These are phyloP conservation scores for Xylaria castorea DNA, from an alignment of 495 filamentous ascomycete species.

Conservation along the genomic window DNA sequence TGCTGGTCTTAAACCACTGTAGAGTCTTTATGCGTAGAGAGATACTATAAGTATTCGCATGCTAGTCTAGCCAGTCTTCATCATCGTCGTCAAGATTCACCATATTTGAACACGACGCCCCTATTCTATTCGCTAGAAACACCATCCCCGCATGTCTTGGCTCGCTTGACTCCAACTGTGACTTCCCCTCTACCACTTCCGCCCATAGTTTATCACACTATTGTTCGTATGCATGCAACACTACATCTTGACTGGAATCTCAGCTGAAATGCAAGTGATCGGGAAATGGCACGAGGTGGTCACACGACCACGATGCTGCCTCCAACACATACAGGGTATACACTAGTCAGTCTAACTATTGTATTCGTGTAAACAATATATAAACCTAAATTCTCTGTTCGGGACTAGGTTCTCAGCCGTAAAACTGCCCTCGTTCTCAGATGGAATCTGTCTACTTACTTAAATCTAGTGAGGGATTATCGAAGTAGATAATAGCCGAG, in stretches of 20 bases:
- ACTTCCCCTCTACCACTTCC: not conserved
- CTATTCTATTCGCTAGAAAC: not conserved
- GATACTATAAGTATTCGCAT: not conserved
- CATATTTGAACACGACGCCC: not conserved
- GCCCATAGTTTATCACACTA: not conserved
- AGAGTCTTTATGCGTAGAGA: not conserved
- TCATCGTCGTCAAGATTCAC: not conserved
- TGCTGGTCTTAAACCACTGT: not conserved
- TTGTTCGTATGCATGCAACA: slow-evolving; percentile 14
- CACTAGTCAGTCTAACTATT: not conserved
- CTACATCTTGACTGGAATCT: slow-evolving; percentile 3
- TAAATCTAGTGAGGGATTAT: not conserved
- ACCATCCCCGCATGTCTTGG: not conserved
- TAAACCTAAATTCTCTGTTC: not conserved
- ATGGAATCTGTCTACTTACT: not conserved
- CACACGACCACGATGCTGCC: not conserved
- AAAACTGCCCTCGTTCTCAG: not conserved
- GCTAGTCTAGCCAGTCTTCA: not conserved
- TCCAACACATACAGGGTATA: not conserved
- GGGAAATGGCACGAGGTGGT: not conserved
- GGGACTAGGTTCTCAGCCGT: not conserved
- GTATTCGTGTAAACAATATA: not conserved
- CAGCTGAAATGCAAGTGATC: slow-evolving; percentile 22
- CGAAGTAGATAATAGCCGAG: not conserved
- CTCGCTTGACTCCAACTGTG: not conserved